Conservation (phyloP, 2,329 filamentous ascomycete species). For the Harringtonia lauricola region DNA sequence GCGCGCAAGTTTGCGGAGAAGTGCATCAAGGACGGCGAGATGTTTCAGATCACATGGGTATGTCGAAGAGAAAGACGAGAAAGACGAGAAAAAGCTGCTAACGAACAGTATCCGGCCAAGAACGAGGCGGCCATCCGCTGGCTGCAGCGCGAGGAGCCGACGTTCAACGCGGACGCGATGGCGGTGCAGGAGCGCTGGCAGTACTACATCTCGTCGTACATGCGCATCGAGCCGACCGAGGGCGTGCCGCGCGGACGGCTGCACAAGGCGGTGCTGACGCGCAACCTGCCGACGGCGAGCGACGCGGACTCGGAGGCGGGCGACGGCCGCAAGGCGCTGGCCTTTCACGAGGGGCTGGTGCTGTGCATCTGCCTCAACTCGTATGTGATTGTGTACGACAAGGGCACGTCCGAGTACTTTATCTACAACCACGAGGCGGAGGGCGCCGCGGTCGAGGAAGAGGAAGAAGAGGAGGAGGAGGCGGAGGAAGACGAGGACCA, state of each 20-base stretch:
- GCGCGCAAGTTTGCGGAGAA: conserved; percentile 89
- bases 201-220: conserved; percentile 90
- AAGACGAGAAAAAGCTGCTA: not conserved
- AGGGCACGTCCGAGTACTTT: conserved; percentile 59
- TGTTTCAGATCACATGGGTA: conserved; percentile 87
- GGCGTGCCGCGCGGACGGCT: conserved; percentile 56
- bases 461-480: conserved; percentile 2
- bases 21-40: conserved; percentile 81
- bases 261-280: conserved; percentile 57
- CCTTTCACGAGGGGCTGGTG: conserved; percentile 56
- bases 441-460: conserved; percentile 47
- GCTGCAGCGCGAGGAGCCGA: conserved; percentile 56
- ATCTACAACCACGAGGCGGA: conserved; percentile 60
- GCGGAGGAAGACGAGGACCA: not conserved
- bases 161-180: conserved; percentile 84
- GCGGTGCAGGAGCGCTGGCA: conserved; percentile 78
- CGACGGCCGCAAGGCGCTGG: conserved; percentile 45
- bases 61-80: conserved; percentile 27
- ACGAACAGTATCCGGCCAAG: conserved; percentile 48
- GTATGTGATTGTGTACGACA: conserved; percentile 69
- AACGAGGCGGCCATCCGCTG: conserved; percentile 62
- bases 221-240: conserved; percentile 79
- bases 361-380: conserved; percentile 68
- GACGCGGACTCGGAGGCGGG: conserved; percentile 55
- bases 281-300: conserved; percentile 54